Evolutionary conservation across 352 stramenopile genomes (phyloP).

Genomic region (Halophytophthora polymorphica): DNA sequence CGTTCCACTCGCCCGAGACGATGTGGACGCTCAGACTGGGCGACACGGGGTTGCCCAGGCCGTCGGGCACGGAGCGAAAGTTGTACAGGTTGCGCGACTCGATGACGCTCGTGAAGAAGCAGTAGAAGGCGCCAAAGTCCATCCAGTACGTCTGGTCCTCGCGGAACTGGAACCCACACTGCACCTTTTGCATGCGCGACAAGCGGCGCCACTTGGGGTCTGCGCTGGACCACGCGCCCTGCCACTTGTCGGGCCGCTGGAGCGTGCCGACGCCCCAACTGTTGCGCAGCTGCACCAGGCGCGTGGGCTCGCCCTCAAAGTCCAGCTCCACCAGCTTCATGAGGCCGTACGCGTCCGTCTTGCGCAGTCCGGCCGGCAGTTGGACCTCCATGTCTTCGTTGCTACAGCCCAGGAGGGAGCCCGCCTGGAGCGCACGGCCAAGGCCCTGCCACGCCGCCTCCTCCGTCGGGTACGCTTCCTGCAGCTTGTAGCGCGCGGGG

Average conservation of each 20-base stretch:
- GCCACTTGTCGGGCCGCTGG: constrained; percentile 65
- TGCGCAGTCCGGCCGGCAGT: constrained; percentile 59
- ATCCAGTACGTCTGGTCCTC: constrained; percentile 83
- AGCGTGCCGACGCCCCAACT: constrained; percentile 69
- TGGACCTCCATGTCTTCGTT: constrained; percentile 69
- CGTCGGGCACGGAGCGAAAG: constrained; percentile 63
- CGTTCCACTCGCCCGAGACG: constrained; percentile 75
- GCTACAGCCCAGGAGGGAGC: constrained; percentile 66
- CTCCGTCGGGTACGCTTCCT: constrained; percentile 59
- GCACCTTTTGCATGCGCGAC: constrained; percentile 69
- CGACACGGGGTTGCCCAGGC: constrained; percentile 48
- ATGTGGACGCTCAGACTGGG: constrained; percentile 74
- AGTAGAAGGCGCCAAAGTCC: constrained; percentile 75
- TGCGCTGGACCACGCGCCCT: constrained; percentile 63
- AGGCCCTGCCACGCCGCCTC: constrained; percentile 57
- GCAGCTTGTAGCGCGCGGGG: constrained; percentile 59
- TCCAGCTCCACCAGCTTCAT: constrained; percentile 74
- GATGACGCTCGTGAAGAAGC: constrained; percentile 73
- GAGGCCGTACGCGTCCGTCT: constrained; percentile 71
- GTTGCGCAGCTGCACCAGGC: constrained; percentile 77
- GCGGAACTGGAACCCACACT: constrained; percentile 75
- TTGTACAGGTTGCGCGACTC: constrained; percentile 86
- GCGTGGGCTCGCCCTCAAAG: constrained; percentile 47
- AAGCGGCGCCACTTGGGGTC: constrained; percentile 72
- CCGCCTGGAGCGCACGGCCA: constrained; percentile 38